Evolutionary conservation across 2,329 filamentous ascomycete genomes (phyloP), one percentile per base, ranked within the genome.

Genomic region (Xylariales sp.): DNA sequence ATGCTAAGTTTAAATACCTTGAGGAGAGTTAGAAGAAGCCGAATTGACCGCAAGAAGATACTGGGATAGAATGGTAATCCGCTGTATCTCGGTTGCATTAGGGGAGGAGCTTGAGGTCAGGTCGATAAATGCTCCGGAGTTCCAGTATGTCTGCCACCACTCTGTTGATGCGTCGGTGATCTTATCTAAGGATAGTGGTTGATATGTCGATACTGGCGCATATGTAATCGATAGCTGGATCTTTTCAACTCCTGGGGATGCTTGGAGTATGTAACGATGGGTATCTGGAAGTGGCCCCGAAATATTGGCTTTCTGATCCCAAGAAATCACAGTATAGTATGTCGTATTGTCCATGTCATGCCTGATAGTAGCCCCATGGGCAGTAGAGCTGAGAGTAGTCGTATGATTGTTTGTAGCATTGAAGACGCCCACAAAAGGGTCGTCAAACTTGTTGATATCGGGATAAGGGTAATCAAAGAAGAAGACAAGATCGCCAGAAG

Each of bases 401-500:
- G 50, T 61, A 44, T 75, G 70, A 12, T 62, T 62, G 5, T 53
- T 52, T 1, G 69, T 67, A 5, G 62, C 64, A 48, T 74, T 70
- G 54, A 67, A 74, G 5, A 71, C 51, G 2, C 72, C 72, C 2
- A 77, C 71, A 42, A 69, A 76, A 1, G 73, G 72, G 2, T 69
- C 70, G 25, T 76, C 70, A 40, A 76, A 76, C 45, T 76, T 75
- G 45, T 71, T 69, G 18, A 53, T 52, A 13, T 62, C 67, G 15
- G 70, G 60, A 37, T 70, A 67, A 3, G 74, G 72, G 38, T 72
- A 76, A 38, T 76, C 71, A 38, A 76, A 65, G 45, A 73, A 74
- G 5, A 76, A 49, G 0, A 67, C 65, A 6, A 76, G 48, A 5
- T 49, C 45, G 0, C 59, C 63, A 2, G 45, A 43, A 5, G 46